Percentiles rank a stretch among this genome's conserved stretches.
These are phyloP conservation scores for Furcasterigmium sp. DNA, from an alignment of 2,329 filamentous ascomycete species.

Conservation along the genomic window DNA sequence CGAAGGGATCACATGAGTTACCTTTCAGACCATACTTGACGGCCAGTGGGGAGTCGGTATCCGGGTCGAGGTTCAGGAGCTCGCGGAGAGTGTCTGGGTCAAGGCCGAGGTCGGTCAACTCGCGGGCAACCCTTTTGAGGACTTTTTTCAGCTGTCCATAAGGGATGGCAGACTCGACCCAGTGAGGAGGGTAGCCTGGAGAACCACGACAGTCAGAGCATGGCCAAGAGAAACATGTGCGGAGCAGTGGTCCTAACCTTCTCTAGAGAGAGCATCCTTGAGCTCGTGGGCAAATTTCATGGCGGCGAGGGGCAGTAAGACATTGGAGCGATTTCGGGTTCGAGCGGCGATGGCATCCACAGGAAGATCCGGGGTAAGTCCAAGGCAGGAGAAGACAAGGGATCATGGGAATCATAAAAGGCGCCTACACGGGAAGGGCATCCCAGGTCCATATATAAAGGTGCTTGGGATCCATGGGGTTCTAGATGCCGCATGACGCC, in stretches of 20 bases:
- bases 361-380: too few relatives aligned
- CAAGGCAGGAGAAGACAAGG: too few relatives aligned
- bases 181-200: conserved; percentile 64
- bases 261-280: conserved; percentile 60
- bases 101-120: conserved; percentile 67
- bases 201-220: not conserved
- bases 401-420: too few relatives aligned
- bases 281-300: conserved; percentile 91
- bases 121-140: conserved; percentile 71
- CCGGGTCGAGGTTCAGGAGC: conserved; percentile 53
- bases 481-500: too few relatives aligned
- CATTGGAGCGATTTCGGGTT: too few relatives aligned
- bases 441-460: too few relatives aligned
- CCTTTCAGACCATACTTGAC: conserved; percentile 53
- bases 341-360: too few relatives aligned
- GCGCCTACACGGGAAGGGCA: too few relatives aligned
- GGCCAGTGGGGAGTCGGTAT: conserved; percentile 38
- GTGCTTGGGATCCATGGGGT: too few relatives aligned
- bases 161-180: conserved; percentile 71
- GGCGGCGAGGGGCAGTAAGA: conserved; percentile 2
- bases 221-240: not conserved
- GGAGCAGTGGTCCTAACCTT: conserved; percentile 32
- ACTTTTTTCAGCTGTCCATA: conserved; percentile 86
- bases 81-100: conserved; percentile 64
- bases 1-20: conserved; percentile 19